phyloP scores from a whole-genome alignment of 129 eudicot genomes.

The Glebionis coronaria region DNA sequence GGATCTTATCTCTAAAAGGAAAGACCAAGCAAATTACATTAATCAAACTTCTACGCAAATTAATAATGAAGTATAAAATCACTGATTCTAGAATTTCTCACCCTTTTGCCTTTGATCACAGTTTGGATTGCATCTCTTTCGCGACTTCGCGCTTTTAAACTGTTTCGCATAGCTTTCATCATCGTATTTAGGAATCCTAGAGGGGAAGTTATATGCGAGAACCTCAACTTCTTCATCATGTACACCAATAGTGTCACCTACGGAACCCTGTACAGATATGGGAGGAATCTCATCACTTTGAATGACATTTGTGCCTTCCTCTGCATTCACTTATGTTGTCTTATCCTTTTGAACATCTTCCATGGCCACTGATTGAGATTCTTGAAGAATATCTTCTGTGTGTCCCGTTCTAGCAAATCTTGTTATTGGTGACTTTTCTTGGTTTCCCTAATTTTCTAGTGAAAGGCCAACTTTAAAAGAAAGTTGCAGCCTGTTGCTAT shows the following conservation, averaged over 20 bases:
- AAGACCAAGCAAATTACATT: too few relatives aligned
- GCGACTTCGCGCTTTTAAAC: constrained; percentile 51
- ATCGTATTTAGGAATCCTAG: constrained; percentile 71
- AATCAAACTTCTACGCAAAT: too few relatives aligned
- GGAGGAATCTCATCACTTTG: constrained; percentile 30
- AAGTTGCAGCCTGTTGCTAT: too few relatives aligned
- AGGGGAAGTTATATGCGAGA: constrained; percentile 56
- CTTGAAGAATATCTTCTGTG: constrained; percentile 24
- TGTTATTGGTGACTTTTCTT: too few relatives aligned
- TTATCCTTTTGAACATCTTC: constrained; percentile 30
- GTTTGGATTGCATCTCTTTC: constrained; percentile 53
- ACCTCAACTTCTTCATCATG: constrained; percentile 30
- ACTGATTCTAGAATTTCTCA: too few relatives aligned
- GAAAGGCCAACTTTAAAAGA: too few relatives aligned
- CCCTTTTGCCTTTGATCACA: constrained; percentile 36
- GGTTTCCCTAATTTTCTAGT: too few relatives aligned
- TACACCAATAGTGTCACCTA: constrained; percentile 34
- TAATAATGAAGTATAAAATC: too few relatives aligned
- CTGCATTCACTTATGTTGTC: constrained; percentile 16
- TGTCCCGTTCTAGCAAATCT: too few relatives aligned
- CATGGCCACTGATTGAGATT: constrained; percentile 14
- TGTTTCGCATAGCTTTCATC: constrained; percentile 55
- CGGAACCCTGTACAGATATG: constrained; percentile 37
- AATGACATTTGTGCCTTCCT: constrained; percentile 25
- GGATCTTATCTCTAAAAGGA: too few relatives aligned